Evolutionary conservation across 2,329 filamentous ascomycete species (phyloP).

Genomic region (Aspergillus sojae): DNA sequence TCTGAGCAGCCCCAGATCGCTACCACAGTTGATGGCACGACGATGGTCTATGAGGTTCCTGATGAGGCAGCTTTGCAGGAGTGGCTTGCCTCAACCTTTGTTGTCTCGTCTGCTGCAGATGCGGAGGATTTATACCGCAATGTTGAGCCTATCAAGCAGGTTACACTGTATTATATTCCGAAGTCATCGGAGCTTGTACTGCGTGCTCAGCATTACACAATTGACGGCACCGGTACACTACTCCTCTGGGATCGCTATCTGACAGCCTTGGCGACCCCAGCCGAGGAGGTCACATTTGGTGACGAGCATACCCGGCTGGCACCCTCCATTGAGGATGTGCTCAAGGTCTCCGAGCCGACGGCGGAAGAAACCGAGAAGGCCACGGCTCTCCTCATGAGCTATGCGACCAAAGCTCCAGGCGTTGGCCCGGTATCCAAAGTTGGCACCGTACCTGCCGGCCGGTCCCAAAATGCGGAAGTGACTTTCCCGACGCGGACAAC

Average conservation of each 20-base stretch:
- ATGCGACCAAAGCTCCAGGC: neutral
- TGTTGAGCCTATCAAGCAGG: neutral
- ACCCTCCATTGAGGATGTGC: neutral
- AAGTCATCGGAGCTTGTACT: slow-evolving; percentile 8
- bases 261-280: neutral
- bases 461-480: neutral
- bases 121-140: neutral
- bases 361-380: neutral
- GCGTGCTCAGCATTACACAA: slow-evolving; percentile 5
- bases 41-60: slow-evolving; percentile 2
- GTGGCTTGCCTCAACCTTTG: slow-evolving; percentile 8
- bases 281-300: neutral
- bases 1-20: slow-evolving; percentile 5
- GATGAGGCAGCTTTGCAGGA: neutral
- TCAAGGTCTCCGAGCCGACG: neutral
- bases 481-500: neutral
- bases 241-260: neutral
- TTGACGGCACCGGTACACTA: slow-evolving; percentile 1
- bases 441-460: neutral
- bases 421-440: neutral
- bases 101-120: slow-evolving; percentile 8
- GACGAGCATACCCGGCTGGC: neutral
- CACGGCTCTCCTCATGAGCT: neutral
- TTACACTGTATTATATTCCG: slow-evolving; percentile 13
- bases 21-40: neutral